Evolutionary conservation across 1,284 basidiomycete species (phyloP), one percentile per base, ranked within the genome.

Genomic region (Moesziomyces aphidis): DNA sequence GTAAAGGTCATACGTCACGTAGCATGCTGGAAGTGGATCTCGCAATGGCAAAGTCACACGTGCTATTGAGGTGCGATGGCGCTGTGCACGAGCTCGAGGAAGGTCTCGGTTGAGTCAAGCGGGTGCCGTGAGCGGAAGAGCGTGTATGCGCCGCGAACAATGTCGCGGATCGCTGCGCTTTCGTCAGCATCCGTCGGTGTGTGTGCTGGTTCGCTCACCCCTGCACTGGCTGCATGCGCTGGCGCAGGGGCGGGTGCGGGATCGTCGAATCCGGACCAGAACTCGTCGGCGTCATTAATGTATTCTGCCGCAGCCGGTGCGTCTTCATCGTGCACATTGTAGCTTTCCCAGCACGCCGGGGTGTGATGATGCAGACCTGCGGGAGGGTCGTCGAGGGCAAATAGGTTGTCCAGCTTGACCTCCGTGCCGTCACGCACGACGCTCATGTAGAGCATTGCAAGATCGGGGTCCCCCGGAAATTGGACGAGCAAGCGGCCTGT

Each of bases 181-280:
- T 57, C 54, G 8, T 39, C 22, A 31, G 5, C 23, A 7, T 7
- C 21, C 22, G 10, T 13, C 11, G 31, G 13, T 11, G 31, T 34
- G 31, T 34, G 10, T 34, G 13, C 31, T 4, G 31, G 10, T 11
- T 34, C 31, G 26, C 15, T 28, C 21, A 11, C 6, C 26, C 5
- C 26, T 28, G 26, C 26, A 28, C 24, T 36, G 44, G 55, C 36
- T 26, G 54, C 3, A 34, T 49, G 39, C 2, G 39, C 15, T 42
- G 17, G 39, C 4, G 23, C 21, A 19, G 19, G 17, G 17, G 1
- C 39, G 24, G n/a, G 15, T 23, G 7, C 19, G 9, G 11, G 67
- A n/a, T 75, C 67, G 3, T 56, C 63, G 31, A 55, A 71, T 3
- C 73, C 73, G 11, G 54, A 59, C 73, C 73, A 75, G 23, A 75